Conservation (phyloP, 139 green algal species). For the Chlamydomonas schloesseri region DNA sequence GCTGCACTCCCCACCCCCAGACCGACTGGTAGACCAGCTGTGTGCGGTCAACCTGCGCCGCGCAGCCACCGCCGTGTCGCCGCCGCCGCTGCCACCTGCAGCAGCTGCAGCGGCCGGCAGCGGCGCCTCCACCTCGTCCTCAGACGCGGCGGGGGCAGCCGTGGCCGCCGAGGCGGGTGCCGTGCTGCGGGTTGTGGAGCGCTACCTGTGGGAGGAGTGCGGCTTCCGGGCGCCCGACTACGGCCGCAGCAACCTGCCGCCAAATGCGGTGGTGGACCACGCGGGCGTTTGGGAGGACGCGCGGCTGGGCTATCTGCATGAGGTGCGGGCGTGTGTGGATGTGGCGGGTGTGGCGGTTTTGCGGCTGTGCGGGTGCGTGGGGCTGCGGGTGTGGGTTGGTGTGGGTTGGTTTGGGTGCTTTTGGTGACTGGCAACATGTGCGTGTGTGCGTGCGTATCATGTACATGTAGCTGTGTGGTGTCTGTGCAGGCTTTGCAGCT, state of each 20-base stretch:
- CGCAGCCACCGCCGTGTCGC: neutral
- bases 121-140: no score
- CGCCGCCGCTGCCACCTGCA: neutral
- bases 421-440: no score
- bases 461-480: no score
- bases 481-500: no score
- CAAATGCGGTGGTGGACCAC: conserved; percentile 43
- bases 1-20: neutral
- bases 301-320: conserved; percentile 49
- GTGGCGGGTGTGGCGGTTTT: no score
- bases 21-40: neutral
- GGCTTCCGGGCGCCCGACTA: conserved; percentile 22
- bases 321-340: neutral
- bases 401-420: no score
- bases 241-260: conserved; percentile 26
- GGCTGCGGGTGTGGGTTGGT: no score
- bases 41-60: neutral
- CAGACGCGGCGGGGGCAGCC: neutral
- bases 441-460: no score
- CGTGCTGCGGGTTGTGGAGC: neutral
- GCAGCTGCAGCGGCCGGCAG: neutral
- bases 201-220: conserved; percentile 5
- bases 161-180: neutral
- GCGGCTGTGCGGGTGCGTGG: no score
- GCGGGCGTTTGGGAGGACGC: conserved; percentile 51